Evolutionary conservation across 164 flowering plant species (phyloP), one percentile per base, ranked within the genome.

Genomic region (Taxillus chinensis): DNA sequence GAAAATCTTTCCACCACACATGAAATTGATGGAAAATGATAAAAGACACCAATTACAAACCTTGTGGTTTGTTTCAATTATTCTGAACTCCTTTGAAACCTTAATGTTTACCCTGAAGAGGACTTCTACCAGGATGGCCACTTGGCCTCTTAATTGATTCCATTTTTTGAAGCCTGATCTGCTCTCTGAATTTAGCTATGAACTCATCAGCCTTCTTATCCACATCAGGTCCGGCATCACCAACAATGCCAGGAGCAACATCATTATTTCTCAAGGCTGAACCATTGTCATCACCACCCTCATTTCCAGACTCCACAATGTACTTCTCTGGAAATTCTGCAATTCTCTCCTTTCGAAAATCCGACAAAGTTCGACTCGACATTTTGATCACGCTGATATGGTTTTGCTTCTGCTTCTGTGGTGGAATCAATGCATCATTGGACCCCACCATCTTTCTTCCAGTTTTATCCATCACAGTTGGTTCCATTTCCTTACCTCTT

Each of bases 151-250:
- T 84, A 67, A 76, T 77, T 1, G 89, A 82, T 50, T 84, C 92
- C 40, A 81, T 77, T 69, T 86, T 85, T 66, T 92, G 98, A 55
- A 90, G 92, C 73, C 98, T 78, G 64, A 92, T 92, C 62, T 90
- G 96, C 83, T 92, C 96, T 52, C 91, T 89, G 69, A 92, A 87
- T 70, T 87, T 90, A 50, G 96, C 96, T 65, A 90, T 90, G 75
- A 92, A 92, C 69, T 92, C 98, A 63, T 74, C 93, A 16, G 96
- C 98, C 67, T 92, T 89, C 83, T 80, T 84, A 64, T 92, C 95
- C 39, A 92, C 96, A 66, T 82, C 86, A 9, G 71, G 72, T 11
- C 77, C 80, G 15, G 66, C 74, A 46, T 73, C 78, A 60, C 43
- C 62, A 7, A 52, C 68, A 51, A 40, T 66, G 17, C 41, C 41